Evolutionary conservation across 768 basidiomycete species (phyloP).

Genomic region (Rhodosporidiobolus sp.): DNA sequence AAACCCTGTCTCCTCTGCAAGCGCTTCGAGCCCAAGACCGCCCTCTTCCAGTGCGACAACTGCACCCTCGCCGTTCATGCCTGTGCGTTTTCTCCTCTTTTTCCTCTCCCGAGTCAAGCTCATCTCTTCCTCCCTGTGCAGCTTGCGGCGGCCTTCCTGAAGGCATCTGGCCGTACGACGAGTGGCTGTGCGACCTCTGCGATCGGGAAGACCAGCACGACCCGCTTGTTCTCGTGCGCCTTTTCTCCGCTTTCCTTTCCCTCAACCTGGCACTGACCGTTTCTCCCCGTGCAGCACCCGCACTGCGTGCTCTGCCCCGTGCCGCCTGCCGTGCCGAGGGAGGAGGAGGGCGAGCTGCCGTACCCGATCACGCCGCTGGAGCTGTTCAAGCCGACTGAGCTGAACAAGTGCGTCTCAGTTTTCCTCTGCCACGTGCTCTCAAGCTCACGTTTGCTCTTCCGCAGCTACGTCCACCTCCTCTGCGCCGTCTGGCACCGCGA

Average conservation of each 20-base stretch:
- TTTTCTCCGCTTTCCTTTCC: not conserved
- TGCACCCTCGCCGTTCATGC: constrained; percentile 31
- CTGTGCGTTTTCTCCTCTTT: not conserved
- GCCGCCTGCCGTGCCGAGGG: not conserved
- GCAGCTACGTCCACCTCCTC: constrained; percentile 63
- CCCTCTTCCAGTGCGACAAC: constrained; percentile 30
- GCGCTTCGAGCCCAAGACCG: constrained; percentile 34
- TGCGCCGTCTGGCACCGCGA: constrained; percentile 87
- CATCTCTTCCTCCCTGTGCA: not conserved
- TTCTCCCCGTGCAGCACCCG: constrained; percentile 24
- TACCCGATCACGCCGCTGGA: constrained; percentile 38
- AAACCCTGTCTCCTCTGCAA: constrained; percentile 39
- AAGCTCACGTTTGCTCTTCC: not conserved
- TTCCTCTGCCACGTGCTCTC: not conserved
- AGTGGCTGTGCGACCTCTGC: constrained; percentile 44
- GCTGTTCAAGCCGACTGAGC: constrained; percentile 40
- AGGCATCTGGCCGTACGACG: constrained; percentile 16
- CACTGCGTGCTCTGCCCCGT: constrained; percentile 38
- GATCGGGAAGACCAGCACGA: constrained; percentile 11
- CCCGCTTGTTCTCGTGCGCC: constrained; percentile 1
- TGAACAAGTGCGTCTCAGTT: constrained; percentile 22
- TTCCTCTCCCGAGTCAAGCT: not conserved
- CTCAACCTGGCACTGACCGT: not conserved
- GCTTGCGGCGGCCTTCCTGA: constrained; percentile 42
- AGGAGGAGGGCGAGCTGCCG: too few relatives aligned